These are phyloP conservation scores for Hyphopichia burtonii DNA, from an alignment of 1,139 yeast genomes.

Conservation along the genomic window DNA sequence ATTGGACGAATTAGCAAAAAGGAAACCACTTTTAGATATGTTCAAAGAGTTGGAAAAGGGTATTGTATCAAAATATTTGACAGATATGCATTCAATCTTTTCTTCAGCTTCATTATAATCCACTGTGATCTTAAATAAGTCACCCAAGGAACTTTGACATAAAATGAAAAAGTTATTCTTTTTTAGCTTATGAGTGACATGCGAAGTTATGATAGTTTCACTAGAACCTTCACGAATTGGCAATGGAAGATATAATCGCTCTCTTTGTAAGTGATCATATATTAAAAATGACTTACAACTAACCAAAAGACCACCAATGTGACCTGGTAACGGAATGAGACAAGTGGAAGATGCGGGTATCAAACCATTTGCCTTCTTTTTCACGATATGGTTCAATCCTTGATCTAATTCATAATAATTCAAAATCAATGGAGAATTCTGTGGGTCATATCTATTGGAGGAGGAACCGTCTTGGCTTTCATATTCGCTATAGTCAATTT, in stretches of 20 bases:
- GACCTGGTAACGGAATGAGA: constrained; percentile 34
- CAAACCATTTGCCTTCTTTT: constrained; percentile 40
- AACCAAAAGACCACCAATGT: constrained; percentile 39
- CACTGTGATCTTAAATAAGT: constrained; percentile 67
- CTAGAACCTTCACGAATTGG: constrained; percentile 43
- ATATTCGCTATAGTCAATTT: constrained; percentile 48
- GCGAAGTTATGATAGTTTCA: constrained; percentile 47
- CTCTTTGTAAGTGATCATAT: constrained; percentile 18
- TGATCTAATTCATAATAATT: constrained; percentile 80
- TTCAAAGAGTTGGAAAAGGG: constrained; percentile 55
- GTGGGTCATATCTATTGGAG: constrained; percentile 9
- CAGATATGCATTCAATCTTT: constrained; percentile 33
- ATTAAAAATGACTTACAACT: constrained; percentile 31
- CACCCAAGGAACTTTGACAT: constrained; percentile 72
- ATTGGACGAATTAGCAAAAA: constrained; percentile 64
- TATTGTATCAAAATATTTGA: constrained; percentile 71
- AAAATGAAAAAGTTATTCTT: constrained; percentile 67
- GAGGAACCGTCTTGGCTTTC: constrained; percentile 10
- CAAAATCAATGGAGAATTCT: constrained; percentile 25
- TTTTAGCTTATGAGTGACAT: constrained; percentile 61
- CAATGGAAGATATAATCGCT: constrained; percentile 22
- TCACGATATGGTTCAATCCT: constrained; percentile 75
- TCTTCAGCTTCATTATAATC: constrained; percentile 37
- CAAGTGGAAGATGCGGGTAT: constrained; percentile 25
- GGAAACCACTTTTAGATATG: constrained; percentile 72